A percentile compares a stretch with the other conserved stretches of the same genome.
These are phyloP conservation scores for Orychophragmus violaceus DNA, from an alignment of 345 rosid genomes.

Conservation along the genomic window DNA sequence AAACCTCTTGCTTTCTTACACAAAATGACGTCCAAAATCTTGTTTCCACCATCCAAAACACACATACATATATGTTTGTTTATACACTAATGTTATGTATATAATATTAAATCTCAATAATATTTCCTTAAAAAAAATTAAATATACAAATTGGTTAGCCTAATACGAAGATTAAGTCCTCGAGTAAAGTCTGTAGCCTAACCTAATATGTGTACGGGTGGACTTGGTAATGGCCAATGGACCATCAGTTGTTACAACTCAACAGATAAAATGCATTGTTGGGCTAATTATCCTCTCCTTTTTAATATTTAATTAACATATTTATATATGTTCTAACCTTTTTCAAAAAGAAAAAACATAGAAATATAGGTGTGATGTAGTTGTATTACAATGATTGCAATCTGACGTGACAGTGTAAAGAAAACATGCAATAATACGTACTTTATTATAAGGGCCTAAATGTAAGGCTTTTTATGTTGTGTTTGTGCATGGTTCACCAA, in stretches of 20 bases:
- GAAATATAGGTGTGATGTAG: too few species aligned
- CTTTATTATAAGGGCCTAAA: conserved; percentile 9
- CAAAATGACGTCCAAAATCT: background rate
- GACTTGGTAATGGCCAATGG: background rate
- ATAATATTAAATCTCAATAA: too few species aligned
- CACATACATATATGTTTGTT: too few species aligned
- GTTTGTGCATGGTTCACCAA: conserved; percentile 33
- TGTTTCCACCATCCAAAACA: too few species aligned
- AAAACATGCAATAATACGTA: conserved; percentile 21
- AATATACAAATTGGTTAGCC: too few species aligned
- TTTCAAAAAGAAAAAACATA: too few species aligned
- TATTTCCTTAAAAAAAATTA: too few species aligned
- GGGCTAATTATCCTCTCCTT: background rate
- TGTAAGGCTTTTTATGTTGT: conserved; percentile 10
- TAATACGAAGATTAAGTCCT: too few species aligned
- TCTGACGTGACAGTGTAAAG: conserved; percentile 20
- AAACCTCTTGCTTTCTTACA: background rate
- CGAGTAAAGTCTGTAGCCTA: too few species aligned
- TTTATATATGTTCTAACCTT: too few species aligned
- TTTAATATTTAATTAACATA: too few species aligned
- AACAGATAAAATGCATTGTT: background rate
- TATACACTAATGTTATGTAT: too few species aligned
- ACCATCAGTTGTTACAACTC: background rate
- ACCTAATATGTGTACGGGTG: background rate
- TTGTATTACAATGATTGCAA: background rate